Evolutionary conservation across 768 basidiomycete genomes (phyloP), one percentile per base, ranked within the genome.

Genomic region (Boletus patriciae): DNA sequence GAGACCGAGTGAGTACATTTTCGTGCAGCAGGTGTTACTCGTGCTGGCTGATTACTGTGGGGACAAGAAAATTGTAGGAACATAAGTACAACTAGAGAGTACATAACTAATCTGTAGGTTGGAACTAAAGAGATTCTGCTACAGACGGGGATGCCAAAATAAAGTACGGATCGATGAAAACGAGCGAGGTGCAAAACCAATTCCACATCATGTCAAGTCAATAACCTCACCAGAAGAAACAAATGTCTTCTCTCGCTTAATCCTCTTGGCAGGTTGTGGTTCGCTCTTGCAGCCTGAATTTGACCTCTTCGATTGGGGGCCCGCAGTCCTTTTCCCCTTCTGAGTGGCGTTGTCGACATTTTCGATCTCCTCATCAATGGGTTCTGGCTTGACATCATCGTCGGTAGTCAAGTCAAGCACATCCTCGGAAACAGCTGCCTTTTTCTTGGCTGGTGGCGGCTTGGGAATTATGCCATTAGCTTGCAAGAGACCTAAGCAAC

Each of bases 391-490:
- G 56, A 62, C 29, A 37, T 48, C 48, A 27, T 45, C 13, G 5
- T 23, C 31, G 21, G 15, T 27, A 31, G 67, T 64, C 11, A 71
- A 53, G 53, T 73, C 70, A 13, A 71, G 50, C 25, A 69, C 58
- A 16, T 61, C 66, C 16, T 48, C 41, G 7, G 15, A 15, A 43
- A 27, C 44, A 33, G 13, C 3, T 8, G 42, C 36, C 19, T 29
- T 54, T 37, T 51, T 38, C 46, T 52, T 50, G 6, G 33, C 46
- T 5, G 45, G 45, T 16, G 55, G 50, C 2, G 61, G 62, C 36
- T 36, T 54, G 10, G 67, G 68, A 15, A 65, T 58, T 36, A 73
- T 66, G 25, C 66, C 66, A 29, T 70, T 66, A 1, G 67, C 70
- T 44, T 60, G 66, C 27, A 71, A 54, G 54, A 73, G 62, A 53